phyloP scores from a whole-genome alignment of 768 basidiomycete species.

The Tulasnella calospora region DNA sequence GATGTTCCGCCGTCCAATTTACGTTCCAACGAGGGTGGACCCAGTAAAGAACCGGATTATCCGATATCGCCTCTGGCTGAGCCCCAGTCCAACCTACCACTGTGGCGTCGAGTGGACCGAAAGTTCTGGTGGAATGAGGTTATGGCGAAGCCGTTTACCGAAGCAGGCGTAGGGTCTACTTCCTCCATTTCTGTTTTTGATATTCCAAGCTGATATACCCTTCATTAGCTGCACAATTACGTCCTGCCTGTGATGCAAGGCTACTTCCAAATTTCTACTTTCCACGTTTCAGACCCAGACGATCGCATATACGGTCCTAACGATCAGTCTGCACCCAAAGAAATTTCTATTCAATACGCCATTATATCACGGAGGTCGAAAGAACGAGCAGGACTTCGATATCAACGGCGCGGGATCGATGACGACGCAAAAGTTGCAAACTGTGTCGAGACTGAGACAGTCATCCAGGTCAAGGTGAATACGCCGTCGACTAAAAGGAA shows the following conservation, averaged over 20 bases:
- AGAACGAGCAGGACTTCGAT: slow-evolving; percentile 87
- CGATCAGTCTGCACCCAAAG: slow-evolving; percentile 38
- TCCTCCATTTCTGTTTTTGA: neutral
- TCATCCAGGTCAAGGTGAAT: slow-evolving; percentile 73
- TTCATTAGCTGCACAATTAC: slow-evolving; percentile 65
- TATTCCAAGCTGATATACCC: neutral
- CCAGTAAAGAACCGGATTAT: slow-evolving; percentile 21
- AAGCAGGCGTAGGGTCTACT: slow-evolving; percentile 63
- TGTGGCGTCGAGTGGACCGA: slow-evolving; percentile 86
- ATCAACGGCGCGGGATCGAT: slow-evolving; percentile 91
- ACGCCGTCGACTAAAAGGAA: slow-evolving; percentile 12
- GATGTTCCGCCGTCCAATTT: slow-evolving; percentile 31
- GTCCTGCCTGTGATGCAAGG: slow-evolving; percentile 92
- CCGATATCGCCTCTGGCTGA: slow-evolving; percentile 54
- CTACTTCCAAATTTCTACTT: slow-evolving; percentile 67
- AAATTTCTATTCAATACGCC: slow-evolving; percentile 63
- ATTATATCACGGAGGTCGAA: slow-evolving; percentile 81
- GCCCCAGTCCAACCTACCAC: slow-evolving; percentile 69
- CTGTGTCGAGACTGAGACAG: slow-evolving; percentile 92
- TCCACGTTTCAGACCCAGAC: slow-evolving; percentile 28
- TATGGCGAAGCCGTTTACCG: slow-evolving; percentile 76
- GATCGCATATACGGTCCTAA: slow-evolving; percentile 33
- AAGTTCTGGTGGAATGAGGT: slow-evolving; percentile 98
- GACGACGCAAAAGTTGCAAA: slow-evolving; percentile 91
- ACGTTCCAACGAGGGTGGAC: slow-evolving; percentile 15